Percentiles rank a stretch among this genome's conserved stretches.
phyloP scores from a whole-genome alignment of 805 yeast genomes.

The Blastobotrys americana region DNA sequence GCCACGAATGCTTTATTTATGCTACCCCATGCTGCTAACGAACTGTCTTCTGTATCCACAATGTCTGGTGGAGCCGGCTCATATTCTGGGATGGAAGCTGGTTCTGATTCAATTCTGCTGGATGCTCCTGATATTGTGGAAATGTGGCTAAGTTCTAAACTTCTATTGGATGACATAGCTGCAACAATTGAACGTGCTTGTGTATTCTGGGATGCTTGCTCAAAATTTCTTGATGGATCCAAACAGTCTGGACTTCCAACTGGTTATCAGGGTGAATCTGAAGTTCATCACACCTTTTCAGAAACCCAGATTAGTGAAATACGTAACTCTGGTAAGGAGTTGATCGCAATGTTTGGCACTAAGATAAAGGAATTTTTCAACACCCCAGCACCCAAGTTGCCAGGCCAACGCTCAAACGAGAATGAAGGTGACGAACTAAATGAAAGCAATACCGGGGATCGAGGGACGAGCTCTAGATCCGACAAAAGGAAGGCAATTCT shows the following conservation, averaged over 20 bases:
- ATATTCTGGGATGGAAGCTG: no score
- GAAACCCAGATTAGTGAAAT: conserved; percentile 38
- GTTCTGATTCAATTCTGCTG: conserved; percentile 22
- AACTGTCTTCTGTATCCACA: not conserved
- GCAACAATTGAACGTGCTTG: conserved; percentile 36
- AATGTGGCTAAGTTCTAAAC: conserved; percentile 48
- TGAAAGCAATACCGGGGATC: not conserved
- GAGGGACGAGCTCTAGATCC: no score
- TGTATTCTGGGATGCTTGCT: conserved; percentile 49
- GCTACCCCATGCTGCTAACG: conserved; percentile 6
- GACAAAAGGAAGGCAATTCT: no score
- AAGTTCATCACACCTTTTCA: conserved; percentile 37
- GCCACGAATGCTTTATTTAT: conserved; percentile 25
- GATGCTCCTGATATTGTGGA: conserved; percentile 53
- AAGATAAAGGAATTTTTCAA: conserved; percentile 24
- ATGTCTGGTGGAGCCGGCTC: not conserved
- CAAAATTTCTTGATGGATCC: conserved; percentile 45
- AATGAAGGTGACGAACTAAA: not conserved
- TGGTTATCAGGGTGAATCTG: conserved; percentile 36
- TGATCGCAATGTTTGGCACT: conserved; percentile 31
- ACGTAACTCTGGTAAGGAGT: conserved; percentile 33
- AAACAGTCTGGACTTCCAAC: conserved; percentile 37
- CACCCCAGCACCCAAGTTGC: conserved; percentile 3
- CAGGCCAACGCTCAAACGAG: not conserved
- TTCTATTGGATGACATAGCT: conserved; percentile 37